These are phyloP conservation scores for Dendrobium catenatum DNA, from an alignment of 106 monocot genomes.

Conservation along the genomic window DNA sequence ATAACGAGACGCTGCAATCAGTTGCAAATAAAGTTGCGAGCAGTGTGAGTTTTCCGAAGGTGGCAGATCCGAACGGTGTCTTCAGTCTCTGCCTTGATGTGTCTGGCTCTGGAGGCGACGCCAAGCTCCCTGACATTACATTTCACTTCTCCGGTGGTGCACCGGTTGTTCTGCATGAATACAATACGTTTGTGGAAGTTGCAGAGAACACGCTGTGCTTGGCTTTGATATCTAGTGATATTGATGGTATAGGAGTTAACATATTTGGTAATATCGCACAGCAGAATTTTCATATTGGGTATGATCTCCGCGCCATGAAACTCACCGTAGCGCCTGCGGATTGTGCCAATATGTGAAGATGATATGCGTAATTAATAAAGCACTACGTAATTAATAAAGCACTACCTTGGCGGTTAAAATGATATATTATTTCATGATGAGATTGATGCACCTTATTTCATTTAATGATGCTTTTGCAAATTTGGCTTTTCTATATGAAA, in stretches of 20 bases:
- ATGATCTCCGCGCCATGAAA: constrained; percentile 19
- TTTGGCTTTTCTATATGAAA: no score
- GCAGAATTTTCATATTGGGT: constrained; percentile 37
- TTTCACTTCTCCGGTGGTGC: constrained; percentile 18
- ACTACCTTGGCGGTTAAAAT: neutral
- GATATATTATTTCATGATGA: no score
- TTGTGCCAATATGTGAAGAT: constrained; percentile 7
- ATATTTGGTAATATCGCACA: constrained; percentile 48
- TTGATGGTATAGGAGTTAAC: neutral
- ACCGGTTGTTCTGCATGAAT: constrained; percentile 4
- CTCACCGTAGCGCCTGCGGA: constrained; percentile 22
- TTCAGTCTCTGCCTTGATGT: constrained; percentile 23
- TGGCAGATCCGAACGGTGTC: neutral
- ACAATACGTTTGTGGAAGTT: constrained; percentile 11
- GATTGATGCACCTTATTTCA: no score
- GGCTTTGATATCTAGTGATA: constrained; percentile 8
- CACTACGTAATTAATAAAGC: no score
- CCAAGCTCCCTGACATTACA: constrained; percentile 23
- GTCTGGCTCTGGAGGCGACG: neutral
- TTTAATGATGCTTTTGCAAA: no score
- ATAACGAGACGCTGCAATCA: neutral
- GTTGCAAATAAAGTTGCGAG: constrained; percentile 5
- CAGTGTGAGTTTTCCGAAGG: constrained; percentile 3
- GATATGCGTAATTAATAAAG: neutral
- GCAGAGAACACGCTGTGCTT: constrained; percentile 15